Evolutionary conservation across 2,329 filamentous ascomycete species (phyloP).

Genomic region (Aureobasidium namibiae): DNA sequence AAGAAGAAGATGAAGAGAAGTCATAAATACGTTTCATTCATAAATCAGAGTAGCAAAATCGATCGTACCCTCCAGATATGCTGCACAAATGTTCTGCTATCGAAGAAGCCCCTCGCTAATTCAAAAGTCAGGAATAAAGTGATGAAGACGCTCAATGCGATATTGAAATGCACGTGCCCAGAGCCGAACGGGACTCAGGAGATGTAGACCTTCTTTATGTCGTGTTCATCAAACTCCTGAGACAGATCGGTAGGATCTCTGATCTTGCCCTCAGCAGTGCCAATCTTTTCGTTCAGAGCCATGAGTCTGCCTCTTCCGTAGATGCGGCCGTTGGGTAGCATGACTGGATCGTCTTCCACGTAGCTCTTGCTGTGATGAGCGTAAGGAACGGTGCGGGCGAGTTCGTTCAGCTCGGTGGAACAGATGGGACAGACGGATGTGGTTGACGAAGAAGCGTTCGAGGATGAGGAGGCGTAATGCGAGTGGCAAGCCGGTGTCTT

Average conservation of each 20-base stretch:
- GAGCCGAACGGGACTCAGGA: background rate
- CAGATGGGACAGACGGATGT: conserved; percentile 88
- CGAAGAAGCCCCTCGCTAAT: background rate
- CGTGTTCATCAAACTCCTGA: conserved; percentile 52
- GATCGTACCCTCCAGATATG: background rate
- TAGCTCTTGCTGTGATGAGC: conserved; percentile 92
- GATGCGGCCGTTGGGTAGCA: conserved; percentile 79
- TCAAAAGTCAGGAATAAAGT: background rate
- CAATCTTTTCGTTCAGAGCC: conserved; percentile 71
- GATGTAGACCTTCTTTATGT: conserved; percentile 69
- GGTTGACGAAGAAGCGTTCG: conserved; percentile 48
- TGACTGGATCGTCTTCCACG: conserved; percentile 76
- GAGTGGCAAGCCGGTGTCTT: conserved; percentile 94
- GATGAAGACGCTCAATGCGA: background rate
- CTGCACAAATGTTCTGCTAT: background rate
- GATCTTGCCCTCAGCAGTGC: conserved; percentile 56
- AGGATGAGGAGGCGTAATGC: conserved; percentile 44
- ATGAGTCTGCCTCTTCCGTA: conserved; percentile 70
- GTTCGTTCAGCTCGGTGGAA: conserved; percentile 85
- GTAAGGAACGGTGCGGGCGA: conserved; percentile 83
- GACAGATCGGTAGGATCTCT: conserved; percentile 69
- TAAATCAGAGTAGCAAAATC: background rate
- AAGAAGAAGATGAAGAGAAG: background rate
- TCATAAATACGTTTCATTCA: background rate
- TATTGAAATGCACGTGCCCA: background rate